Percentiles rank a stretch among this genome's conserved stretches.
These are phyloP conservation scores for Apiospora arundinis DNA, from an alignment of 2,329 filamentous ascomycete genomes.

Conservation along the genomic window DNA sequence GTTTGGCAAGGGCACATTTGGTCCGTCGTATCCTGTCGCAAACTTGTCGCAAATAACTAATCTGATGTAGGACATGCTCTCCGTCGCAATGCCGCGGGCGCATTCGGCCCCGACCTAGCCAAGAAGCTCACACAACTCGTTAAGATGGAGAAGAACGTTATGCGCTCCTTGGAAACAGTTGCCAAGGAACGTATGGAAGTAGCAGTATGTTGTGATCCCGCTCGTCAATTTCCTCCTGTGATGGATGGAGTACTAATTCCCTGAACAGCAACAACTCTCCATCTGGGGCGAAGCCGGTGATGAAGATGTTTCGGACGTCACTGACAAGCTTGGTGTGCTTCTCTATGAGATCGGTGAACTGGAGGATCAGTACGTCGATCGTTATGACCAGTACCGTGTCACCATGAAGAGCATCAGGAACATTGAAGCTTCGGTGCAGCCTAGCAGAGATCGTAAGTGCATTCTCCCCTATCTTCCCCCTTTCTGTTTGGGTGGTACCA, in stretches of 20 bases:
- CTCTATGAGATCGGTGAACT: constrained; percentile 99
- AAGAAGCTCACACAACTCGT: constrained; percentile 98
- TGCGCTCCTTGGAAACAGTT: constrained; percentile 96
- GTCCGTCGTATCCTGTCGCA: constrained; percentile 59
- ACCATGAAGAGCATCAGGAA: constrained; percentile 99
- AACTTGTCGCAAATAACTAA: background rate
- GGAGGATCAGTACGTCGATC: constrained; percentile 97
- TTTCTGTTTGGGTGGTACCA: background rate
- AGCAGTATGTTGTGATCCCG: constrained; percentile 70
- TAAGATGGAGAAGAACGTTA: constrained; percentile 99
- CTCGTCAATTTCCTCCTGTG: background rate
- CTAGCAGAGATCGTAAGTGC: constrained; percentile 88
- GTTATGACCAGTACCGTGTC: constrained; percentile 98
- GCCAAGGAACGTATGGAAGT: constrained; percentile 98
- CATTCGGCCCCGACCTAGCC: constrained; percentile 84
- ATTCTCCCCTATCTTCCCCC: background rate
- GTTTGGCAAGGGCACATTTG: constrained; percentile 85
- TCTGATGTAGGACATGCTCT: constrained; percentile 66
- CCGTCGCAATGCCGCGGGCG: constrained; percentile 75
- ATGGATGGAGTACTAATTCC: background rate
- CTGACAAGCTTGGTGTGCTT: constrained; percentile 96
- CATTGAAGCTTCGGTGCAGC: constrained; percentile 97
- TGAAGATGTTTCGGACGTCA: constrained; percentile 98
- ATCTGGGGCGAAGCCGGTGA: constrained; percentile 96
- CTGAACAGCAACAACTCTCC: constrained; percentile 89